These are phyloP conservation scores for Phialocephala sp. DNA, from an alignment of 2,329 filamentous ascomycete genomes.

Conservation along the genomic window DNA sequence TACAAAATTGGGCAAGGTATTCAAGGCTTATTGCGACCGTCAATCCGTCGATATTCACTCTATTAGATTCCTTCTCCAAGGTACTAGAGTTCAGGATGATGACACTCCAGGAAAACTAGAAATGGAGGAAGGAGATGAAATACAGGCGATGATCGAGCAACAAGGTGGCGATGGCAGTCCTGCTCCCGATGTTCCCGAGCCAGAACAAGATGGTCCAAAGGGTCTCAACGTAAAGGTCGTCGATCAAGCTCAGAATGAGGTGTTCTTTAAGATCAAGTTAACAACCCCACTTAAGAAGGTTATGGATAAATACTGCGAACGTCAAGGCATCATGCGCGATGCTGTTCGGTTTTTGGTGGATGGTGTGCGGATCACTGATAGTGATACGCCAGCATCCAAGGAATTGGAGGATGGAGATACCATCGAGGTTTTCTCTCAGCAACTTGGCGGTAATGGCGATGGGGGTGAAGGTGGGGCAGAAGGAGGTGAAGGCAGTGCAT, in stretches of 20 bases:
- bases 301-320: slow-evolving; percentile 22
- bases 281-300: slow-evolving; percentile 16
- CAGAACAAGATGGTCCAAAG: slow-evolving; percentile 3
- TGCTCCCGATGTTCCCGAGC: background rate
- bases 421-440: slow-evolving; percentile 16
- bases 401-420: slow-evolving; percentile 20
- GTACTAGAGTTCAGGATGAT: slow-evolving; percentile 24
- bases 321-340: slow-evolving; percentile 3
- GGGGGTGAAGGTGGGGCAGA: background rate
- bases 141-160: slow-evolving; percentile 29
- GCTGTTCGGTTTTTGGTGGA: slow-evolving; percentile 21
- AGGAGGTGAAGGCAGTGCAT: background rate
- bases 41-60: slow-evolving; percentile 13
- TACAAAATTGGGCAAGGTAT: slow-evolving; percentile 29
- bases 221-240: slow-evolving; percentile 18
- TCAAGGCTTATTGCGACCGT: slow-evolving; percentile 24
- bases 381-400: slow-evolving; percentile 13
- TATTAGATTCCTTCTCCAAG: slow-evolving; percentile 31
- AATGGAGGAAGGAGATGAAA: slow-evolving; percentile 31
- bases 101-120: slow-evolving; percentile 27
- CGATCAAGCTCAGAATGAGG: slow-evolving; percentile 12
- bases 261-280: slow-evolving; percentile 22
- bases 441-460: slow-evolving; percentile 12
- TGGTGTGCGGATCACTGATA: slow-evolving; percentile 12
- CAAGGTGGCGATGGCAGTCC: slow-evolving; percentile 19